Evolutionary conservation across 73 alveolate genomes (phyloP).

Genomic region (Stentor coeruleus): DNA sequence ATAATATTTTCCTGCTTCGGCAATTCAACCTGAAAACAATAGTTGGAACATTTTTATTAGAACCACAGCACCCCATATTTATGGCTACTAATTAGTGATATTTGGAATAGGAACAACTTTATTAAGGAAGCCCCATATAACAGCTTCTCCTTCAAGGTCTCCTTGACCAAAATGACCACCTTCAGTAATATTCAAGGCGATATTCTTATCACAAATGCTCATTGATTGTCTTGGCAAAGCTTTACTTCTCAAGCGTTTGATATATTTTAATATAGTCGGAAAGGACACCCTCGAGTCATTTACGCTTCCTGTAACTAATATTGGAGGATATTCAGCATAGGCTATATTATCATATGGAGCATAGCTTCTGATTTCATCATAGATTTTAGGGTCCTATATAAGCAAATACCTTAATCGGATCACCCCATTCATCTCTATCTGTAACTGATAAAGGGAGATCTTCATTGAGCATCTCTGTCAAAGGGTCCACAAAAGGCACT

Average conservation of each 20-base stretch:
- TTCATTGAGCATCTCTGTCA: conserved; percentile 60
- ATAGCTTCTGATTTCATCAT: conserved; percentile 48
- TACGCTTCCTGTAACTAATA: conserved; percentile 57
- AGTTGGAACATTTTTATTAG: not conserved
- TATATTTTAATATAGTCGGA: conserved; percentile 68
- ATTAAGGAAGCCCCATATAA: conserved; percentile 26
- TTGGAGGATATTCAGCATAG: conserved; percentile 63
- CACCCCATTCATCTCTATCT: conserved; percentile 84
- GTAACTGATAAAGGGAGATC: conserved; percentile 59
- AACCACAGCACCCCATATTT: not conserved
- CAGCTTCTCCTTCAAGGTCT: conserved; percentile 20
- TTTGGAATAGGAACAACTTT: not conserved
- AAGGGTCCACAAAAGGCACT: conserved; percentile 81
- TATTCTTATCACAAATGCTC: not conserved
- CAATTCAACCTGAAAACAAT: not conserved
- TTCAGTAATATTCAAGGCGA: conserved; percentile 5
- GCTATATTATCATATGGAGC: conserved; percentile 81
- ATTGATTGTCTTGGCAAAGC: not conserved
- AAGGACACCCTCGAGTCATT: conserved; percentile 75
- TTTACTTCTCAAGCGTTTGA: conserved; percentile 56
- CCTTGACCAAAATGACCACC: conserved; percentile 22
- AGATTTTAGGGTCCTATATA: conserved; percentile 28
- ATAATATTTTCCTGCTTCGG: not conserved
- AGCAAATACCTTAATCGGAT: conserved; percentile 45
- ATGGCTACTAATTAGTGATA: not conserved